Evolutionary conservation across 2,329 filamentous ascomycete species (phyloP), one percentile per base, ranked within the genome.

Genomic region (Colletotrichum godetiae): DNA sequence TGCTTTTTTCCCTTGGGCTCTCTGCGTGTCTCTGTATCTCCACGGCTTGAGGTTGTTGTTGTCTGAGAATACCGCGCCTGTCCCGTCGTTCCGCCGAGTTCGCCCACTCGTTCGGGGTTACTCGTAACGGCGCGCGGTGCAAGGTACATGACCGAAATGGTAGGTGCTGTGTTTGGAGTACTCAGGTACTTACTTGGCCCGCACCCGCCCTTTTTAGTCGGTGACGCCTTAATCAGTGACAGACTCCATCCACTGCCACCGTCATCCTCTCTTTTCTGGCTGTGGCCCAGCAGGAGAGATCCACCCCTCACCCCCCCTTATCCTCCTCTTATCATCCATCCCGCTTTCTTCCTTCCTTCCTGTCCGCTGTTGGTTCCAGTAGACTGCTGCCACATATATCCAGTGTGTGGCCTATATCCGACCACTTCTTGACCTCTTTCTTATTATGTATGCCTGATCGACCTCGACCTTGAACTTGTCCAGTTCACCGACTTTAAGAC

Each of bases 221-320:
- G 70, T 73, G 70, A 73, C 70, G 70, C 70, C 70, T 73, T 73
- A 73, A 73, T 73, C 67, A 73, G 35, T 73, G 70, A 70, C 67
- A 73, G 67, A 61, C 70, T 67, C 70, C 70, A 69, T 61, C 65
- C 42, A n/a, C 67, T 56, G 69, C 65, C 42, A n/a, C 67, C 67
- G 69, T 72, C 70, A 70, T 70, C 60, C 24, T 60, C 66, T 69
- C 42, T 63, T 19, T 53, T 49, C n/a, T 61, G 57, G 59, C 53
- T 53, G 42, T 69, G 37, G 56, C 60, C 67, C 67, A 49, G 37
- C 60, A 62, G 60, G 61, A 55, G 27, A 61, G 42, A 27, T 46
- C 59, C 66, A 55, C 67, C 59, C 55, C 55, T 46, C 60, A 31
- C 53, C 70, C 70, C 65, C 70, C 70, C 70, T 70, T 70, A 61